Evolutionary conservation across 306 rosid genomes (phyloP).

Genomic region (Cercis canadensis): DNA sequence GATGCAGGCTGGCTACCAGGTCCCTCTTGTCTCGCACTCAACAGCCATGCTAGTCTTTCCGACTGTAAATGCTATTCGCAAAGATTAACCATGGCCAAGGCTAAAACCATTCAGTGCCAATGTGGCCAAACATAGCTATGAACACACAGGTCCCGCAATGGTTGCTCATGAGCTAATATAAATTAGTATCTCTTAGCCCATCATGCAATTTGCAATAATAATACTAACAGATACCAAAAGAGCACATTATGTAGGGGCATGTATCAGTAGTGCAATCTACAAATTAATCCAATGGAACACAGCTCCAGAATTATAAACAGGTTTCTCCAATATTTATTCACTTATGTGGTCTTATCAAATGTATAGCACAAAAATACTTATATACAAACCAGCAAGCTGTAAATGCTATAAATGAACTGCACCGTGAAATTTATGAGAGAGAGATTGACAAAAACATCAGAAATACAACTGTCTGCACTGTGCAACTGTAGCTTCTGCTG

Average conservation of each 20-base stretch:
- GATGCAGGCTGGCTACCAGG: too few species aligned
- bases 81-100: too few species aligned
- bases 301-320: slow-evolving; percentile 33
- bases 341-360: slow-evolving; percentile 35
- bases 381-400: slow-evolving; percentile 52
- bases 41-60: too few species aligned
- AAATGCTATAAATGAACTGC: slow-evolving; percentile 42
- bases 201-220: too few species aligned
- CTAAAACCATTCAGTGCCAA: too few species aligned
- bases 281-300: not conserved
- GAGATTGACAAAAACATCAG: slow-evolving; percentile 43
- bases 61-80: too few species aligned
- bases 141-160: too few species aligned
- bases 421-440: slow-evolving; percentile 32
- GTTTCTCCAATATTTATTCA: slow-evolving; percentile 44
- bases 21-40: too few species aligned
- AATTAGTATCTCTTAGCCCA: too few species aligned
- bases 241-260: not conserved
- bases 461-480: slow-evolving; percentile 71
- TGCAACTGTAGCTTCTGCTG: slow-evolving; percentile 63
- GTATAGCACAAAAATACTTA: slow-evolving; percentile 44
- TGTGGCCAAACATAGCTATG: too few species aligned
- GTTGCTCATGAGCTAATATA: too few species aligned
- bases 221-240: too few species aligned
- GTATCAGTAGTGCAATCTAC: not conserved